Percentiles rank a stretch among this genome's conserved stretches.
phyloP scores from a whole-genome alignment of 1,284 basidiomycete genomes.

The Wolfiporia cocos region DNA sequence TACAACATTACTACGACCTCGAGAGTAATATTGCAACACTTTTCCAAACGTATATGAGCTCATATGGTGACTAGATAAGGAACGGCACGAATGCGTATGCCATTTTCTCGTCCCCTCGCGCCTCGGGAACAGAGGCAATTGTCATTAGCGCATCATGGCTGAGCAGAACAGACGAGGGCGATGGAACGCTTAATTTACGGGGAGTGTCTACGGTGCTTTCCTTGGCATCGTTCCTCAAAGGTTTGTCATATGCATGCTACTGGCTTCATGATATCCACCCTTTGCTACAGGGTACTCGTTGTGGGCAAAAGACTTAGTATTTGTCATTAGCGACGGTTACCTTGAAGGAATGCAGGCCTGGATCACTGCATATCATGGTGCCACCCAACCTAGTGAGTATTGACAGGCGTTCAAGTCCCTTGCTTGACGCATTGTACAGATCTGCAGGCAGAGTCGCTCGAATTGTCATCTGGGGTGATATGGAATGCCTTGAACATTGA shows the following conservation, averaged over 20 bases:
- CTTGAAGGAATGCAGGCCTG: constrained; percentile 92
- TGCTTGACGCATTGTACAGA: constrained; percentile 35
- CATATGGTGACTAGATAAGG: constrained; percentile 26
- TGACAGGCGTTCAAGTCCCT: too few species aligned
- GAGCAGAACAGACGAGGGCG: constrained; percentile 54
- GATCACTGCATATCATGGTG: constrained; percentile 78
- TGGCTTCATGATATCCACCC: constrained; percentile 1
- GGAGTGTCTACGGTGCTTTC: constrained; percentile 83
- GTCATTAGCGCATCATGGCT: constrained; percentile 87
- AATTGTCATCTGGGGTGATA: constrained; percentile 71
- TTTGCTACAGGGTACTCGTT: constrained; percentile 66
- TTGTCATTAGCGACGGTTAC: constrained; percentile 87
- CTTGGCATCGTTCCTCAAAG: constrained; percentile 77
- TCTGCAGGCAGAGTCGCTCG: constrained; percentile 57
- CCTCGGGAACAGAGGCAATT: constrained; percentile 87
- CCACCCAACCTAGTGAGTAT: constrained; percentile 55
- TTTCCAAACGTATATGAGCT: neutral
- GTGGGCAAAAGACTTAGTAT: constrained; percentile 93
- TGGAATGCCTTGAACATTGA: constrained; percentile 96
- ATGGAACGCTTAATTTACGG: constrained; percentile 70
- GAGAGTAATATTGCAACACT: constrained; percentile 39
- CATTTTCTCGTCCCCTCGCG: constrained; percentile 75
- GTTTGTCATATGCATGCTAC: constrained; percentile 35
- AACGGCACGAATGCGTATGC: constrained; percentile 81
- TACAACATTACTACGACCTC: constrained; percentile 52